Evolutionary conservation across 2,329 filamentous ascomycete genomes (phyloP).

Genomic region (Botrytis tulipae): DNA sequence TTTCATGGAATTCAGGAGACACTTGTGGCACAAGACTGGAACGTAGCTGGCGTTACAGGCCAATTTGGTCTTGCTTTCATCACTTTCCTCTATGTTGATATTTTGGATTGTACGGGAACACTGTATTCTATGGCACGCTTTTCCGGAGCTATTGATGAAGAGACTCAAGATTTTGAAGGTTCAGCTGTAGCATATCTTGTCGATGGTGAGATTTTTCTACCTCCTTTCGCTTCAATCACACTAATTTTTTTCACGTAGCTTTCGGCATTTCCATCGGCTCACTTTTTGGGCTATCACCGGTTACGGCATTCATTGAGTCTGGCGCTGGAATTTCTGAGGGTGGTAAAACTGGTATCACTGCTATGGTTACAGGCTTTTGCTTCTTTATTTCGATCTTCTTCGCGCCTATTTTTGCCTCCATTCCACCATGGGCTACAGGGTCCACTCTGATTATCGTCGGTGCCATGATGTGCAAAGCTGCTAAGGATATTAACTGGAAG

Average conservation of each 20-base stretch:
- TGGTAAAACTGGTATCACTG: conserved; percentile 82
- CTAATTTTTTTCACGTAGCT: conserved; percentile 42
- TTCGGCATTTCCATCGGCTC: conserved; percentile 76
- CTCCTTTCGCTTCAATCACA: not conserved
- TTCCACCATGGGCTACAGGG: conserved; percentile 85
- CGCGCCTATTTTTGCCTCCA: conserved; percentile 85
- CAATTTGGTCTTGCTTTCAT: conserved; percentile 83
- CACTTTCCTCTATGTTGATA: conserved; percentile 88
- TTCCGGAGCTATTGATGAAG: conserved; percentile 73
- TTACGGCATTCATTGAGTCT: conserved; percentile 86
- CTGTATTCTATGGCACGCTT: conserved; percentile 89
- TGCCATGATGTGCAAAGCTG: conserved; percentile 76
- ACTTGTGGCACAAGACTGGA: conserved; percentile 73
- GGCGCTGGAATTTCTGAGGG: conserved; percentile 87
- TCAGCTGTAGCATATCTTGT: conserved; percentile 81
- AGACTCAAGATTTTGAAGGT: conserved; percentile 83
- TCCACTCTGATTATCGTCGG: conserved; percentile 83
- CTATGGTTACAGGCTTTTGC: conserved; percentile 73
- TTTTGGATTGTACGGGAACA: conserved; percentile 82
- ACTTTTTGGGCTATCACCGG: conserved; percentile 73
- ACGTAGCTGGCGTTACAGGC: conserved; percentile 63
- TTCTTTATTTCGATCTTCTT: conserved; percentile 90
- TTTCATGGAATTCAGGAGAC: conserved; percentile 74
- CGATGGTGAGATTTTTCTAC: conserved; percentile 46
- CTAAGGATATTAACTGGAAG: conserved; percentile 82